Base-by-base conservation (phyloP, 345 rosid genomes). In the Acer saccharum region DNA sequence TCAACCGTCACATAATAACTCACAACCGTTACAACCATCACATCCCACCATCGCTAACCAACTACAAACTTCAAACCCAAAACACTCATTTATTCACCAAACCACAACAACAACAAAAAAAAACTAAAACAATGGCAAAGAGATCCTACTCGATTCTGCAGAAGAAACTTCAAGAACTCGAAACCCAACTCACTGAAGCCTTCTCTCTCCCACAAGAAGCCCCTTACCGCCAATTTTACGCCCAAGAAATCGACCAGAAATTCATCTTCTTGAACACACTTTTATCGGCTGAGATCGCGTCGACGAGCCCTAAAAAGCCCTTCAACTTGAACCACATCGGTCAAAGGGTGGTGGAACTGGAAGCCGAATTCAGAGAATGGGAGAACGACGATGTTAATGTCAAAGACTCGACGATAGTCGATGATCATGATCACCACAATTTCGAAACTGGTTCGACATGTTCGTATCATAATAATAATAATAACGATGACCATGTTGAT, bases 271-370 rank as follows among this genome's bases (percentile, higher is more conserved):
- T 87, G 16, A 83, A 71, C 43, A 87, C 61, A 48, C 82, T 87
- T 11, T 44, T 89, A 18, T 81, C 89, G 0, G 82, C 90, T 1
- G 92, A 87, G 73, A 55, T 80, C n/a, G 65, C 86, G 3, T 87
- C 87, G 10, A 68, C 87, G 10, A 68, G 50, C 63, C 84, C 89
- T 0, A 20, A 57, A 10, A 82, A 72, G 77, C 80, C 85, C 2
- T 77, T 54, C 55, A 79, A 83, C 75, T 79, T 85, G 82, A 73
- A 17, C 41, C 81, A 75, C 52, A 35, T 85, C 41, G 23, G 68
- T 20, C 68, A 23, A 21, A 80, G 86, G 69, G 60, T 87, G 4
- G 1, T 65, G 1, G 84, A 83, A 41, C 77, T 86, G 1, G 88
- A 81, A 70, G 18, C 75, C 5, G 20, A 62, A 16, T 87, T 81